Percentiles rank a stretch among this genome's conserved stretches.
Conservation (phyloP, 2,329 filamentous ascomycete genomes). For the Ceratocystis smalleyi region DNA sequence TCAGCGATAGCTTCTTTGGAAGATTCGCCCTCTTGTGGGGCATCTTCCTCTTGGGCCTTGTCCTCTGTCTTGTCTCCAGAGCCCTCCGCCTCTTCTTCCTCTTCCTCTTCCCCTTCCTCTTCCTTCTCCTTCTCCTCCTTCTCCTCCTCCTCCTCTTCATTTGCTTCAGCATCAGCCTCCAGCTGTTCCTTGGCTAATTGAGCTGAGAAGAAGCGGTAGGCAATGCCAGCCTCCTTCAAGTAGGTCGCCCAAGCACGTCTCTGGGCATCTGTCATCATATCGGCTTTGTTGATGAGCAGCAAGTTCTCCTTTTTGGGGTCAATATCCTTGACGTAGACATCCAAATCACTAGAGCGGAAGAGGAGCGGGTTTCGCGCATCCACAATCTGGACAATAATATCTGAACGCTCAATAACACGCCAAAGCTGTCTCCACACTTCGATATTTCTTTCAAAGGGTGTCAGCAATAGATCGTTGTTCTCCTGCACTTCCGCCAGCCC, state of each 20-base stretch:
- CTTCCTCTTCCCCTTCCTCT: conserved; percentile 18
- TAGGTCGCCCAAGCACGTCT: conserved; percentile 73
- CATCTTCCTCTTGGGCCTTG: conserved; percentile 20
- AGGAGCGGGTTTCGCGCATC: conserved; percentile 88
- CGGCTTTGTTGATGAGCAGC: conserved; percentile 91
- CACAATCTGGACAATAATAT: conserved; percentile 93
- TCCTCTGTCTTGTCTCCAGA: conserved; percentile 21
- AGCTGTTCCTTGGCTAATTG: conserved; percentile 79
- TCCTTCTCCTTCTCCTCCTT: conserved; percentile 33
- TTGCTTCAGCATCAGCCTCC: conserved; percentile 39
- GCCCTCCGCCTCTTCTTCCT: conserved; percentile 14
- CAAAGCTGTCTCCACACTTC: conserved; percentile 97
- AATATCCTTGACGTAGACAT: conserved; percentile 86
- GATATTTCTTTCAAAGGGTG: conserved; percentile 89
- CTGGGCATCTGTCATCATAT: conserved; percentile 91
- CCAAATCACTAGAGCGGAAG: conserved; percentile 86
- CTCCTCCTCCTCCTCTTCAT: conserved; percentile 26
- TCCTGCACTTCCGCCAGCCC: conserved; percentile 87
- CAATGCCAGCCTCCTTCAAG: conserved; percentile 63
- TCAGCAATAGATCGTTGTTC: conserved; percentile 88
- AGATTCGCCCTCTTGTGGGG: conserved; percentile 15
- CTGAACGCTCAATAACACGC: conserved; percentile 93
- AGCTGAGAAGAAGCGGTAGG: conserved; percentile 94
- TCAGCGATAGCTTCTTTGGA: not conserved
- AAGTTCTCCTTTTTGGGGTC: conserved; percentile 78